phyloP scores from a whole-genome alignment of 2,329 filamentous ascomycete genomes.

The Colletotrichum trifolii region DNA sequence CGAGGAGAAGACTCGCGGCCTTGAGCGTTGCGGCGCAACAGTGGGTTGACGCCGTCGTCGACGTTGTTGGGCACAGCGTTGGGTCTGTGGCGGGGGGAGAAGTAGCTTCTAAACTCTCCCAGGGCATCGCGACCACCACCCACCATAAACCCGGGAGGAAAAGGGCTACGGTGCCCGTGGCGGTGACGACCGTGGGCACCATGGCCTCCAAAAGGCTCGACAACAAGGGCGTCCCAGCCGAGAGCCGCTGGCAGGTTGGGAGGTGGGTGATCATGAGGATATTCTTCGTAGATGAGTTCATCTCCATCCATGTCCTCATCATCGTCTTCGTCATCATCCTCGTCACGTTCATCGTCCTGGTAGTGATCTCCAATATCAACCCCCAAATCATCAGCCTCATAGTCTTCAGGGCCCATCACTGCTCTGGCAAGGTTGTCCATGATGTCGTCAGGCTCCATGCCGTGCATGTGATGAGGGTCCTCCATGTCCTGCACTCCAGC shows the following conservation, averaged over 20 bases:
- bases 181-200: slow-evolving; percentile 65
- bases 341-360: slow-evolving; percentile 11
- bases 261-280: slow-evolving; percentile 62
- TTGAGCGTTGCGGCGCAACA: slow-evolving; percentile 74
- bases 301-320: slow-evolving; percentile 78
- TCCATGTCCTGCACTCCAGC: slow-evolving; percentile 64
- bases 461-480: slow-evolving; percentile 56
- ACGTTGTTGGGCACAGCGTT: slow-evolving; percentile 65
- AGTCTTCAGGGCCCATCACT: slow-evolving; percentile 62
- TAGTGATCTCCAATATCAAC: slow-evolving; percentile 63
- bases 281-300: slow-evolving; percentile 71
- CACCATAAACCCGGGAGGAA: slow-evolving; percentile 68
- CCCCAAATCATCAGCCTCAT: slow-evolving; percentile 63
- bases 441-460: slow-evolving; percentile 56
- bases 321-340: slow-evolving; percentile 65
- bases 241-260: slow-evolving; percentile 58
- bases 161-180: slow-evolving; percentile 66
- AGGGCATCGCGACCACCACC: slow-evolving; percentile 63
- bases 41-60: slow-evolving; percentile 88
- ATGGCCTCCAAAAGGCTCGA: slow-evolving; percentile 61
- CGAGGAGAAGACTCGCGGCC: slow-evolving; percentile 60
- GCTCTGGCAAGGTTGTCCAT: slow-evolving; percentile 67
- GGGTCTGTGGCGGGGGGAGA: slow-evolving; percentile 63
- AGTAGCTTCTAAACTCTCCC: slow-evolving; percentile 61
- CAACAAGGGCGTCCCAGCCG: slow-evolving; percentile 67